Base-by-base conservation (phyloP, 108 stramenopile species). In the Hondaea fermentalgiana region DNA sequence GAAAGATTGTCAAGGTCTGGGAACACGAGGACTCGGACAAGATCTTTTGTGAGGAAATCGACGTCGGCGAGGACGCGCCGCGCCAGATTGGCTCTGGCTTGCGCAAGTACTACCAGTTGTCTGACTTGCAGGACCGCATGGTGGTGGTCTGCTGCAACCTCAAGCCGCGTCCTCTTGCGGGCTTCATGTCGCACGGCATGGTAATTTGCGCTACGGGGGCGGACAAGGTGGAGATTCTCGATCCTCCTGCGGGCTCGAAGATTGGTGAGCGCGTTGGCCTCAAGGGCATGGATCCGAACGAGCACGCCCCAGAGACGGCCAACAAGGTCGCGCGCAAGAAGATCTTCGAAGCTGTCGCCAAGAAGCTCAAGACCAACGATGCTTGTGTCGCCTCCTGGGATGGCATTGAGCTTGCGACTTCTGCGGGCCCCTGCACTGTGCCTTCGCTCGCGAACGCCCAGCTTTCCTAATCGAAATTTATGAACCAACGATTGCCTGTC, bases 271-370 rank as follows among this genome's bases (percentile, higher is more conserved):
- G 96, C 35, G 92, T 97, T 88, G 88, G 88, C 88, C 76, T 83
- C 23, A 53, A 83, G 51, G 76, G 76, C 51, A 6, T 17, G 2
- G 76, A 83, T 23, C 49, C 76, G 49, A 83, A 83, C 76, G 49
- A 83, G 76, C 28, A 53, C 28, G 89, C 94, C 87, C 97, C 98
- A 3, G 92, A 91, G 21, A 89, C 95, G 3, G 94, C 94, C 8
- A 90, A 98, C 5, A 97, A 97, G 89, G 94, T 99, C 21, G 95
- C 96, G 60, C 98, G 98, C 96, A 98, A 99, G 91, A 99, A 99
- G 91, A 92, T 98, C 17, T 97, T 97, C 87, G 93, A 94, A 71
- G 93, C 93, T 53, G 96, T 97, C 83, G 91, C 95, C 89, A 93
- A 93, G 44, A 95, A 95, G 44, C 95, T 99, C 94, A 93, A 93